A percentile compares a stretch with the other conserved stretches of the same genome.
Conservation (phyloP, 345 rosid species). For the Rhodamnia rubescens region DNA sequence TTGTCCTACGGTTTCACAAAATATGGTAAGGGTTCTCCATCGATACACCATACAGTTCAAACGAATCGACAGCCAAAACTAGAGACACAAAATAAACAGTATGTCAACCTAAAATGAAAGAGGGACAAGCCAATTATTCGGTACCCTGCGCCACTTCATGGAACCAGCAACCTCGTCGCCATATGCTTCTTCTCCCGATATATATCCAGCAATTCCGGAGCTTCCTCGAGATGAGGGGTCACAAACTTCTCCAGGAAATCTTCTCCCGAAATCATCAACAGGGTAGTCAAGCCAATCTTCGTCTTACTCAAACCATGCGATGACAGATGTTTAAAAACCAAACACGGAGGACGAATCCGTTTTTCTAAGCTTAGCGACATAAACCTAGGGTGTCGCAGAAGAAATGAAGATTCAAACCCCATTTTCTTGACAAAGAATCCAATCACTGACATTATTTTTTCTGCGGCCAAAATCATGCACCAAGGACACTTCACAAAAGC, state of each 20-base stretch:
- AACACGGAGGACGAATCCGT: conserved; percentile 15
- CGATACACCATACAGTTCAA: neutral
- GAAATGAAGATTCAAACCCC: conserved; percentile 2
- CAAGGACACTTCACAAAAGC: neutral
- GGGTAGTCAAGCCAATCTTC: neutral
- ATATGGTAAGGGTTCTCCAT: neutral
- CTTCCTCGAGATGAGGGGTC: neutral
- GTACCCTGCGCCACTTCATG: neutral
- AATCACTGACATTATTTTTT: neutral
- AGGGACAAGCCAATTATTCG: neutral
- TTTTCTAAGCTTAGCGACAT: conserved; percentile 16
- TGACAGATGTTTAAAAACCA: conserved; percentile 4
- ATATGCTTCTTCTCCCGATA: conserved; percentile 10
- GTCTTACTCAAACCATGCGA: conserved; percentile 11
- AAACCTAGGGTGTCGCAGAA: neutral
- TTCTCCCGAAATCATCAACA: neutral
- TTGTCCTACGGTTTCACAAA: neutral
- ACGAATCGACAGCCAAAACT: neutral
- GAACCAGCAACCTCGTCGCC: neutral
- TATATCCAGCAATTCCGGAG: conserved; percentile 5
- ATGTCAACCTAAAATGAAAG: neutral
- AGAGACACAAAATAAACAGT: neutral
- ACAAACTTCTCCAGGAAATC: conserved; percentile 7
- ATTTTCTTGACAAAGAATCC: conserved; percentile 8
- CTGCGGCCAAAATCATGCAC: neutral